phyloP scores from a whole-genome alignment of 2,329 filamentous ascomycete species.

The Tolypocladium tropicale region DNA sequence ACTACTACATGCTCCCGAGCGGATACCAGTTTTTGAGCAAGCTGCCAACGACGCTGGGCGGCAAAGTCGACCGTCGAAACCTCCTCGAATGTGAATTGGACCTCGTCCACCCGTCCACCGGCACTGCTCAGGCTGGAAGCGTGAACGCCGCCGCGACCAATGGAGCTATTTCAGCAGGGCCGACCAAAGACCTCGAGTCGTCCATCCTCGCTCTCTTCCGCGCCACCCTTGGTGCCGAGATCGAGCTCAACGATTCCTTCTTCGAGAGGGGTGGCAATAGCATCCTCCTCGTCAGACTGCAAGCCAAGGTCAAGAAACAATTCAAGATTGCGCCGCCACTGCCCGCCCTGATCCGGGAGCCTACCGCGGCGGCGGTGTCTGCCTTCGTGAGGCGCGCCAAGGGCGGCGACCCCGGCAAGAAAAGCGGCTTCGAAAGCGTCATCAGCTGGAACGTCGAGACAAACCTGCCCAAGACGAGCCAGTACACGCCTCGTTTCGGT shows the following conservation, averaged over 20 bases:
- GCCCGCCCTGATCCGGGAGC: background rate
- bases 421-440: background rate
- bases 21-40: background rate
- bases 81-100: background rate
- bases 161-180: background rate
- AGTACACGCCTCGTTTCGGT: background rate
- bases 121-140: background rate
- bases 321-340: conserved; percentile 7
- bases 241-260: conserved; percentile 10
- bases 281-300: conserved; percentile 7
- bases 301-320: conserved; percentile 10
- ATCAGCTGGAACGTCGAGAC: background rate
- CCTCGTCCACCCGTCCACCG: background rate
- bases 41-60: background rate
- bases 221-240: conserved; percentile 7
- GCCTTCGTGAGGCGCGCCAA: background rate
- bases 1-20: background rate
- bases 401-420: background rate
- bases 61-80: background rate
- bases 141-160: background rate
- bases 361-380: background rate
- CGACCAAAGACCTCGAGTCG: conserved; percentile 6
- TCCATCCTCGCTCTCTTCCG: conserved; percentile 11
- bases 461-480: background rate
- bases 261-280: conserved; percentile 16